These are phyloP conservation scores for Tuber umbilicatum DNA, from an alignment of 495 filamentous ascomycete genomes.

Conservation along the genomic window DNA sequence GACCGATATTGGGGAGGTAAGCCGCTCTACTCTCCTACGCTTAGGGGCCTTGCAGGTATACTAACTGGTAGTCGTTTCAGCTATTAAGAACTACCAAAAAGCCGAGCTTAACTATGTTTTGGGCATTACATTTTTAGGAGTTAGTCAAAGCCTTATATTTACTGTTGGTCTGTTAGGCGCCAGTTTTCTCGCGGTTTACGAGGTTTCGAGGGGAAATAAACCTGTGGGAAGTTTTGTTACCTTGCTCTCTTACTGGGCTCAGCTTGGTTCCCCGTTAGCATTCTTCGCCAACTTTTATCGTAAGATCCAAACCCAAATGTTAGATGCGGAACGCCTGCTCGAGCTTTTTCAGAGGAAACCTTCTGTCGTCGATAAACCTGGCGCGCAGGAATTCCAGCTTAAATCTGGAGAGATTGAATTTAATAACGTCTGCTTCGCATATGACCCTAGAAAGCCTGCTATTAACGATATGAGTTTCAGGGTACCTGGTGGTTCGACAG, in stretches of 20 bases:
- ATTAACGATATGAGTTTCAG: constrained; percentile 60
- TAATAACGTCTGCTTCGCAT: constrained; percentile 60
- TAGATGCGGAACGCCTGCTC: constrained; percentile 66
- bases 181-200: constrained; percentile 61
- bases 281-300: constrained; percentile 59
- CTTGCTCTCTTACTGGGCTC: constrained; percentile 64
- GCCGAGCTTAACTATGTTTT: constrained; percentile 40
- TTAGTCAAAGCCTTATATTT: constrained; percentile 56
- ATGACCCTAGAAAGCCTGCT: constrained; percentile 61
- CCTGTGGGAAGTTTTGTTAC: constrained; percentile 65
- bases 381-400: constrained; percentile 53
- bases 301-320: constrained; percentile 55
- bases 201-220: constrained; percentile 52
- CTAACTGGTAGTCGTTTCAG: constrained; percentile 18
- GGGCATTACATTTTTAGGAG: constrained; percentile 40
- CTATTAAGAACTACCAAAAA: constrained; percentile 39
- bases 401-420: constrained; percentile 59
- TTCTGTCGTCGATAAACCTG: constrained; percentile 52
- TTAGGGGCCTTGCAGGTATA: background rate
- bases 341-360: constrained; percentile 64
- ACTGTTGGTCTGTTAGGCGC: constrained; percentile 57
- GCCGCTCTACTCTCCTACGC: background rate
- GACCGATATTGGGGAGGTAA: constrained; percentile 51
- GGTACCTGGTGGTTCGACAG: constrained; percentile 55
- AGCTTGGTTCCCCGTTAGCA: constrained; percentile 53